phyloP scores from a whole-genome alignment of 257 asterid species.

The Coffea eugenioides region DNA sequence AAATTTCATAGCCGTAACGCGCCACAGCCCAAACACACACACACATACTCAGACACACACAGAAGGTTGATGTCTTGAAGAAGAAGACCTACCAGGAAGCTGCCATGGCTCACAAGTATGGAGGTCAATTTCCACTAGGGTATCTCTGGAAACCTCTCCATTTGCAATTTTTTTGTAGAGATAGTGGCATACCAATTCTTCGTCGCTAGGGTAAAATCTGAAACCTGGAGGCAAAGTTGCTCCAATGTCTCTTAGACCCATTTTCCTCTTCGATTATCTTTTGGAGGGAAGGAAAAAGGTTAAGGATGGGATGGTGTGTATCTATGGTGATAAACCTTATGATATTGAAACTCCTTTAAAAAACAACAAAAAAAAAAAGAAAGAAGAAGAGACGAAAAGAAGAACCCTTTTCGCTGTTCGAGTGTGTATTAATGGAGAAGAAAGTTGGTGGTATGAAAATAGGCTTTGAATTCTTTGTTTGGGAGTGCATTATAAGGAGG shows the following conservation, averaged over 20 bases:
- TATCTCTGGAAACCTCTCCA: conserved; percentile 47
- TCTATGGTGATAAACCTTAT: not conserved
- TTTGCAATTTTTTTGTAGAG: conserved; percentile 65
- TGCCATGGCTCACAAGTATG: conserved; percentile 97
- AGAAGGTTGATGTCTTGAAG: not conserved
- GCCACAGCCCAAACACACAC: not conserved
- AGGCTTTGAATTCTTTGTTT: conserved; percentile 15
- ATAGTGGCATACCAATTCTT: conserved; percentile 79
- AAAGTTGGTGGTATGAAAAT: conserved; percentile 24
- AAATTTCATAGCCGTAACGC: not conserved
- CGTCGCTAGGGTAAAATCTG: conserved; percentile 84
- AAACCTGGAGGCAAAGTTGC: conserved; percentile 83
- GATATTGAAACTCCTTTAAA: not conserved
- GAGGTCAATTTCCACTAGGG: conserved; percentile 79
- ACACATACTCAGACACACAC: not conserved
- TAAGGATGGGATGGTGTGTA: not conserved
- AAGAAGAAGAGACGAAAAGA: too few species aligned
- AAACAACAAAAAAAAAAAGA: not conserved
- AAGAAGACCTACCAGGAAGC: conserved; percentile 65
- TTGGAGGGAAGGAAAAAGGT: not conserved
- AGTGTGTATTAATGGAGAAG: conserved; percentile 5
- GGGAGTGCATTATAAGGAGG: conserved; percentile 13
- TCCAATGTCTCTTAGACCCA: conserved; percentile 83
- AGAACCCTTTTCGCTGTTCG: not conserved
- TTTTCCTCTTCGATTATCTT: conserved; percentile 9